phyloP scores from a whole-genome alignment of 2,329 filamentous ascomycete genomes.

The Orbilia oligospora region DNA sequence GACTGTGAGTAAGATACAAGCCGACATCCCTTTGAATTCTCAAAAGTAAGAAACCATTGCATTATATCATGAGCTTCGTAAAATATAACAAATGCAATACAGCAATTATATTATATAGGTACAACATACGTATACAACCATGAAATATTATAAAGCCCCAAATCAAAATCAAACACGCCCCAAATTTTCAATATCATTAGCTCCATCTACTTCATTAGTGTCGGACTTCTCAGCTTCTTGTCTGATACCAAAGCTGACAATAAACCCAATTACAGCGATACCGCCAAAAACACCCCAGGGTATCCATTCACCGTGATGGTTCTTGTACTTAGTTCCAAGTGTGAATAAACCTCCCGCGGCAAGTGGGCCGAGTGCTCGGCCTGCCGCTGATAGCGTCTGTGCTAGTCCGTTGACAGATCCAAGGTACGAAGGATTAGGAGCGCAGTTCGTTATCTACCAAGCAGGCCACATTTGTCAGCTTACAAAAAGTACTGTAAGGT shows the following conservation, averaged over 20 bases:
- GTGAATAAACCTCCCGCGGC: constrained; percentile 89
- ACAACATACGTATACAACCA: neutral
- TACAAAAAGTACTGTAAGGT: neutral
- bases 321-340: constrained; percentile 76
- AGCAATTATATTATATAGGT: neutral
- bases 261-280: constrained; percentile 83
- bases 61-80: too few relatives aligned
- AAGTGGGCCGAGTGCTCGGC: constrained; percentile 89
- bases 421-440: constrained; percentile 85
- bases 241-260: constrained; percentile 82
- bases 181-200: constrained; percentile 30
- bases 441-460: constrained; percentile 88
- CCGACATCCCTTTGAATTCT: too few relatives aligned
- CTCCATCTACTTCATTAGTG: constrained; percentile 69
- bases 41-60: too few relatives aligned
- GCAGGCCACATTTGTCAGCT: constrained; percentile 7
- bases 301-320: constrained; percentile 84
- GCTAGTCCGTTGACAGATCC: constrained; percentile 94
- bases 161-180: constrained; percentile 5
- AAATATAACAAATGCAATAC: too few relatives aligned
- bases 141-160: too few relatives aligned
- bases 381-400: constrained; percentile 91
- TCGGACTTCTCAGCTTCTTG: constrained; percentile 66
- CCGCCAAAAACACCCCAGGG: constrained; percentile 91
- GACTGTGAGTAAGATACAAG: too few relatives aligned